Evolutionary conservation across 2,329 filamentous ascomycete species (phyloP).

Genomic region (Pseudofabraea citricarpa): DNA sequence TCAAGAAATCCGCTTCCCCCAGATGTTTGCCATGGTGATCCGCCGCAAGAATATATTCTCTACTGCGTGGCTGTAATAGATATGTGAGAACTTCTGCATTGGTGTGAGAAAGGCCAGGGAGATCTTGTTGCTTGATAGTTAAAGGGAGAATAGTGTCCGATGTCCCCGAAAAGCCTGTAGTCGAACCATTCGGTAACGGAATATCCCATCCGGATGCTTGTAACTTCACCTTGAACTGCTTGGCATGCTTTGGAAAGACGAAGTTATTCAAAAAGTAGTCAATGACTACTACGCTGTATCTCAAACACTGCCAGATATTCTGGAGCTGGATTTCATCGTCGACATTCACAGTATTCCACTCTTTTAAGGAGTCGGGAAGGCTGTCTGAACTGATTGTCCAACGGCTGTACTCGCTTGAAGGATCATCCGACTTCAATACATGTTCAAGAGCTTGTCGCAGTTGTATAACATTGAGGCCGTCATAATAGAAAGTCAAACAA

Average conservation of each 20-base stretch:
- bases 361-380: conserved; percentile 40
- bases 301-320: conserved; percentile 45
- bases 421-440: conserved; percentile 49
- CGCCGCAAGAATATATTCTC: conserved; percentile 39
- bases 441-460: conserved; percentile 43
- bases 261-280: conserved; percentile 60
- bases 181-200: conserved; percentile 40
- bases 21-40: conserved; percentile 36
- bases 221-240: conserved; percentile 59
- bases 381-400: conserved; percentile 38
- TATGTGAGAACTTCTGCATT: conserved; percentile 60
- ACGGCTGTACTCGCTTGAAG: conserved; percentile 48
- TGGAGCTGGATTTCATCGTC: conserved; percentile 48
- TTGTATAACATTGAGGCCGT: conserved; percentile 45
- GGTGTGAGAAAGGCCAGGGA: conserved; percentile 50
- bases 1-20: conserved; percentile 41
- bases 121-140: conserved; percentile 57
- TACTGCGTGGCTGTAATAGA: conserved; percentile 47
- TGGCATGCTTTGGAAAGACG: conserved; percentile 61
- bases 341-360: conserved; percentile 54
- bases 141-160: conserved; percentile 62
- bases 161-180: conserved; percentile 69
- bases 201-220: conserved; percentile 66
- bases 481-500: conserved; percentile 63
- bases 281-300: conserved; percentile 43